Percentiles rank a stretch among this genome's conserved stretches.
These are phyloP conservation scores for Begonia masoniana DNA, from an alignment of 306 rosid species.

Conservation along the genomic window DNA sequence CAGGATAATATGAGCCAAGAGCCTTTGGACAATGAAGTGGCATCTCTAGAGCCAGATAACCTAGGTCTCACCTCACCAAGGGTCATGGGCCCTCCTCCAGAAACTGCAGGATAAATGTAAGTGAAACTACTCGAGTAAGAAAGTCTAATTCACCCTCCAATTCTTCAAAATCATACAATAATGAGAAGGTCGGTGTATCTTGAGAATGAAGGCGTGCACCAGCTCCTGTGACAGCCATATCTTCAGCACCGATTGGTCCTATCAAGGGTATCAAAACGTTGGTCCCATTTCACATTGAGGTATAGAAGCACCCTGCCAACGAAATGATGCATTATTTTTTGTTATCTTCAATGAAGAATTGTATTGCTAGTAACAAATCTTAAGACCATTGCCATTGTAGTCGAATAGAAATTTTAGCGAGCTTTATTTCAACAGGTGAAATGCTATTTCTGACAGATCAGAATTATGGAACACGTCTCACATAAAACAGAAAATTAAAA, in stretches of 20 bases:
- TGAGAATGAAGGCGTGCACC: constrained; percentile 75
- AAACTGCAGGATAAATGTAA: constrained; percentile 77
- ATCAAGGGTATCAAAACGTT: constrained; percentile 70
- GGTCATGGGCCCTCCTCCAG: constrained; percentile 61
- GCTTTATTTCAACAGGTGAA: no score
- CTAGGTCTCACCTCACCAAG: constrained; percentile 78
- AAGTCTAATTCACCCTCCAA: constrained; percentile 92
- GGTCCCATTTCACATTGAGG: constrained; percentile 92
- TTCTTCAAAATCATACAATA: constrained; percentile 95
- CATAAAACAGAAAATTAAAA: background rate
- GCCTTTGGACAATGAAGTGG: no score
- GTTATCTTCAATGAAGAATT: no score
- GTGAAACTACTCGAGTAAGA: constrained; percentile 83
- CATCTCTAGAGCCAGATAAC: background rate
- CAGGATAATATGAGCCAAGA: no score
- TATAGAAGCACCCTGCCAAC: constrained; percentile 88
- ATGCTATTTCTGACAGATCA: no score
- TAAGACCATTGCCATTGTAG: no score
- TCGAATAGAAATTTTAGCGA: no score
- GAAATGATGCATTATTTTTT: constrained; percentile 4
- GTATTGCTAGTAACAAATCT: no score
- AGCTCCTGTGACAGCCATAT: constrained; percentile 90
- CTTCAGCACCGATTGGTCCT: constrained; percentile 79
- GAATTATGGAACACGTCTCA: no score
- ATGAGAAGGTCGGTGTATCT: constrained; percentile 43